Base-by-base conservation (phyloP, 768 basidiomycete species). In the Leccinum subtestaceum region DNA sequence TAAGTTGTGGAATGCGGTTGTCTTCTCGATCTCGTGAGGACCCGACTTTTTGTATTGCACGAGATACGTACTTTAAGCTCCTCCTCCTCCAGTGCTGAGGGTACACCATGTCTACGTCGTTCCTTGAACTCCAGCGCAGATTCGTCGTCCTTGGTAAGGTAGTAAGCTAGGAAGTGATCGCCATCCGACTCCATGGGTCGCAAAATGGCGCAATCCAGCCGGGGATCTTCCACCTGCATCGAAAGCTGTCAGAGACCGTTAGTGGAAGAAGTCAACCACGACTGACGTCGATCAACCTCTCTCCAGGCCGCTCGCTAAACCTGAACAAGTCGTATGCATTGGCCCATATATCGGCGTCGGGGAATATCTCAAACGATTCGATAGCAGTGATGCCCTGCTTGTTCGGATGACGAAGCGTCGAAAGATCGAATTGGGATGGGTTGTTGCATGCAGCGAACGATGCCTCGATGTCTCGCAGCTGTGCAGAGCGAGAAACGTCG, bases 181-280 rank as follows among this genome's bases (percentile, higher is more conserved):
- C 91, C 88, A 51, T 93, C 92, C 3, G 89, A 86, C 69, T 90
- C 89, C 89, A 92, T 91, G 1, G 92, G 91, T 27, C 92, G 84
- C 55, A 94, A 75, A 59, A 93, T 88, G 19, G 91, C 92, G 68
- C 91, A 93, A 67, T 93, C 91, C 58, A 93, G 66, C 27, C 92
- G 83, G 43, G 89, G 88, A 68, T 94, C 92, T 25, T 89, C 85
- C 56, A 81, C 78, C 89, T 91, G 55, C 19, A 47, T 56, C 11
- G 48, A 38, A 2, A 2, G 12, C 25, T 12, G 38, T 62, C 17
- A 63, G 32, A 38, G 43, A 51, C 27, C 5, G 4, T 9, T 8
- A 9, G 54, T 17, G 15, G 43, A 38, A 47, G 25, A 12, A 29
- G 34, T 56, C 4, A 23, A 51, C 36, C 15, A 43, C 40, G 29